phyloP scores from a whole-genome alignment of 2,329 filamentous ascomycete genomes.

The Hypoxylon sp. region DNA sequence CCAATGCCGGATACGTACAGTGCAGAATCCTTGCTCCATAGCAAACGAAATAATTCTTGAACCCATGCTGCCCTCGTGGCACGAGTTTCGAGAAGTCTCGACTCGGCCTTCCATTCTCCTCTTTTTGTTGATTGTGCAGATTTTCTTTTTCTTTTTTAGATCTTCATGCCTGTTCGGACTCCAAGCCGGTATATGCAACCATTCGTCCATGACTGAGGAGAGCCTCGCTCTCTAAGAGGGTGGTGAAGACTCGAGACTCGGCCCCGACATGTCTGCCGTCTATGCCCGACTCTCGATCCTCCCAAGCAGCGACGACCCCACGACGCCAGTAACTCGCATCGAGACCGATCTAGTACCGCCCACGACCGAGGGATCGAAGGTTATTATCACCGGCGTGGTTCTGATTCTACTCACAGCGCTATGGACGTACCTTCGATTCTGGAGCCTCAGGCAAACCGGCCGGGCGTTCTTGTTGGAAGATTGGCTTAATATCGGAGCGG shows the following conservation, averaged over 20 bases:
- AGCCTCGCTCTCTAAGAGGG: slow-evolving; percentile 23
- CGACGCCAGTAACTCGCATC: slow-evolving; percentile 21
- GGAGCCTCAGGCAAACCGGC: slow-evolving; percentile 36
- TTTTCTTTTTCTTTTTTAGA: not conserved
- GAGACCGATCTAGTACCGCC: slow-evolving; percentile 39
- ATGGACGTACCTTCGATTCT: slow-evolving; percentile 44
- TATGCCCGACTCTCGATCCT: slow-evolving; percentile 31
- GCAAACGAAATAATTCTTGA: slow-evolving; percentile 29
- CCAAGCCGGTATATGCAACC: slow-evolving; percentile 24
- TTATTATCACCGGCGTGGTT: slow-evolving; percentile 34
- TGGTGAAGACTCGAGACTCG: slow-evolving; percentile 13
- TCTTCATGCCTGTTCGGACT: not conserved
- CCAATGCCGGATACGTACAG: slow-evolving; percentile 27
- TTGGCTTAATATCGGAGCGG: slow-evolving; percentile 36
- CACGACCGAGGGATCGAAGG: slow-evolving; percentile 31
- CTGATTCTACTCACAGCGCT: slow-evolving; percentile 37
- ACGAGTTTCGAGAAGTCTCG: slow-evolving; percentile 23
- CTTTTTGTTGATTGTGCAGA: slow-evolving; percentile 17
- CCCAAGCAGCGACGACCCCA: slow-evolving; percentile 17
- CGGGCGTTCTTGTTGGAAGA: slow-evolving; percentile 39
- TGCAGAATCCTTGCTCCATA: slow-evolving; percentile 28
- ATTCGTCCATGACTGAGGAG: slow-evolving; percentile 23
- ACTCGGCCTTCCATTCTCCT: slow-evolving; percentile 11
- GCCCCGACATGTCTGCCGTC: slow-evolving; percentile 34
- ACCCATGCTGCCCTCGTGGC: slow-evolving; percentile 27